These are phyloP conservation scores for Trichoderma koningiopsis DNA, from an alignment of 2,329 filamentous ascomycete genomes.

Conservation along the genomic window DNA sequence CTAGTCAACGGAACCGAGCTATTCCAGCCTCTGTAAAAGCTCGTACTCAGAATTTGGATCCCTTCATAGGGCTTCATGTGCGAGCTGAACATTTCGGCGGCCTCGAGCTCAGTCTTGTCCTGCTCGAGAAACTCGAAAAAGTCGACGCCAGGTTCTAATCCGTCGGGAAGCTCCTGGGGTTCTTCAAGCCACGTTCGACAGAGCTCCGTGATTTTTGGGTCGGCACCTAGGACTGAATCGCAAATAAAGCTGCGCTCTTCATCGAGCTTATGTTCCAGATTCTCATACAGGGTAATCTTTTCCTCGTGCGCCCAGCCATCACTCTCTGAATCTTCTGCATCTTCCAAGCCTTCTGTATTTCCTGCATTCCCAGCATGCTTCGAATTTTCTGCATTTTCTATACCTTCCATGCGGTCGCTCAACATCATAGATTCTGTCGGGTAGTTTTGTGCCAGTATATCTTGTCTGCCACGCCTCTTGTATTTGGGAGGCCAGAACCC, in stretches of 20 bases:
- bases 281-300: background rate
- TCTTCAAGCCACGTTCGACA: background rate
- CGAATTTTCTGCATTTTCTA: background rate
- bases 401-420: background rate
- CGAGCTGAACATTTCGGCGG: background rate
- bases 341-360: too few species aligned
- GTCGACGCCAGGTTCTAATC: background rate
- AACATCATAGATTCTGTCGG: background rate
- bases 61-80: background rate
- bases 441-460: background rate
- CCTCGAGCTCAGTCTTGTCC: background rate
- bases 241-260: background rate
- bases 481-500: background rate
- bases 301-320: background rate
- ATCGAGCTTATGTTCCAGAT: background rate
- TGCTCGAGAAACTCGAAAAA: background rate
- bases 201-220: background rate
- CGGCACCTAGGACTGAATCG: background rate
- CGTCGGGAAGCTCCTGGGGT: background rate
- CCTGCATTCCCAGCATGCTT: too few species aligned
- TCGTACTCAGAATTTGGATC: constrained; percentile 39
- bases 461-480: background rate
- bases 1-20: constrained; percentile 42
- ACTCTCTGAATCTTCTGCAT: background rate
- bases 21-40: constrained; percentile 47